Conservation (phyloP, 1,284 basidiomycete species). For the Microbotryum intermedium region DNA sequence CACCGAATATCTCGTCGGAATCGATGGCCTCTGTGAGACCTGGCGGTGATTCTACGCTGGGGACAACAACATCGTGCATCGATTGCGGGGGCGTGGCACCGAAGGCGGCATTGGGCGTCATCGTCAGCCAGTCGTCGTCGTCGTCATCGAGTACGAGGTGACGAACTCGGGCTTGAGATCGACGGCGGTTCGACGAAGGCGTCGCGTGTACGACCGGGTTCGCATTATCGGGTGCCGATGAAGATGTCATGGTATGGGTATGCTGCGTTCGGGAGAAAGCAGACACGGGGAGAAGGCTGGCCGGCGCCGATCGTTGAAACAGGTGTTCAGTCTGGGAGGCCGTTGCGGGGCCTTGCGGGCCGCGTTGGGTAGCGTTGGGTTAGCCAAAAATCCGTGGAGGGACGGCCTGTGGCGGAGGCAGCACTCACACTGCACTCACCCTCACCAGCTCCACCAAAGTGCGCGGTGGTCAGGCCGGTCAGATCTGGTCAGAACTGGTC, state of each 20-base stretch:
- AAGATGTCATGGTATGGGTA: conserved; percentile 18
- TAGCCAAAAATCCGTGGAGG: too few relatives aligned
- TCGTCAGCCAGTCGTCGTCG: conserved; percentile 10
- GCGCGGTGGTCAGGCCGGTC: too few relatives aligned
- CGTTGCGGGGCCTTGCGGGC: neutral
- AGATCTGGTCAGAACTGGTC: too few relatives aligned
- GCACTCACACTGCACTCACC: too few relatives aligned
- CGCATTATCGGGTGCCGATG: conserved; percentile 29
- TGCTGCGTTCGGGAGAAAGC: too few relatives aligned
- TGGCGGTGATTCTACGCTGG: conserved; percentile 4
- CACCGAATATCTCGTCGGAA: conserved; percentile 60
- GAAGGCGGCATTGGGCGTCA: conserved; percentile 1
- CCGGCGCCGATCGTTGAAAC: too few relatives aligned
- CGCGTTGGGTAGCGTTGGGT: neutral
- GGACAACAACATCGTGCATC: neutral
- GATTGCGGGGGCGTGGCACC: neutral
- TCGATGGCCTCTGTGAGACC: conserved; percentile 45
- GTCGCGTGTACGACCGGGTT: conserved; percentile 31
- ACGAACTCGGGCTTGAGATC: conserved; percentile 16
- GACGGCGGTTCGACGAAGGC: neutral
- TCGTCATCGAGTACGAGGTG: conserved; percentile 26
- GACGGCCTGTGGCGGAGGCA: too few relatives aligned
- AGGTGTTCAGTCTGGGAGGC: neutral
- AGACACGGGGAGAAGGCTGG: neutral
- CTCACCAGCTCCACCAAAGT: too few relatives aligned